Evolutionary conservation across 2,329 filamentous ascomycete species (phyloP).

Genomic region (Celoporthe dispersa): DNA sequence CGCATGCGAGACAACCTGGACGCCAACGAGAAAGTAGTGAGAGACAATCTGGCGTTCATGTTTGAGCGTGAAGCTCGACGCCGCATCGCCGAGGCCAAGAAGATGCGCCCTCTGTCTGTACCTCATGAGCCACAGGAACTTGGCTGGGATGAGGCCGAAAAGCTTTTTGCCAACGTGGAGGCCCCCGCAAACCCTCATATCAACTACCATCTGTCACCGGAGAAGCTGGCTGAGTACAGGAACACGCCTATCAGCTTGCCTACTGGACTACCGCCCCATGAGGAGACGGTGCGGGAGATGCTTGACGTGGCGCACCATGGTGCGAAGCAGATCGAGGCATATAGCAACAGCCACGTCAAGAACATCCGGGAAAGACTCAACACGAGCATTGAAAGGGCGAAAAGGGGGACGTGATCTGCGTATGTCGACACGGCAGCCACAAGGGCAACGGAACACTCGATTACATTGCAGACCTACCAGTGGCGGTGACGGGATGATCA

Average conservation of each 20-base stretch:
- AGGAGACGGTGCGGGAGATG: constrained; percentile 19
- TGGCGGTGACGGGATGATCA: neutral
- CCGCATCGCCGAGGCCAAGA: constrained; percentile 34
- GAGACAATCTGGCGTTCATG: constrained; percentile 40
- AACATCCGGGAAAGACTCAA: constrained; percentile 22
- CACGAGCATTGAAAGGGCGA: constrained; percentile 23
- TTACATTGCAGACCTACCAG: neutral
- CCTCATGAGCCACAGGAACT: constrained; percentile 27
- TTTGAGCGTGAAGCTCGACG: constrained; percentile 41
- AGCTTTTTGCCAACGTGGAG: constrained; percentile 37
- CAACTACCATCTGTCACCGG: constrained; percentile 34
- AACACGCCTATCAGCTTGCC: neutral
- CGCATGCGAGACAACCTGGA: constrained; percentile 39
- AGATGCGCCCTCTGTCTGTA: constrained; percentile 15
- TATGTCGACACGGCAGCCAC: neutral
- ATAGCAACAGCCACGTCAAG: constrained; percentile 27
- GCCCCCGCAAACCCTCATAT: constrained; percentile 30
- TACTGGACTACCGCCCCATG: constrained; percentile 18
- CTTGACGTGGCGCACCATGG: constrained; percentile 22
- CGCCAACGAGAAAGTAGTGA: constrained; percentile 37
- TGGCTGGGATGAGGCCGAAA: constrained; percentile 34
- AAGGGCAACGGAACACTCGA: neutral
- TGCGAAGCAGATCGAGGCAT: constrained; percentile 18
- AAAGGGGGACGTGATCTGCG: neutral
- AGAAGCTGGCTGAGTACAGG: constrained; percentile 20